Evolutionary conservation across 495 filamentous ascomycete genomes (phyloP).

Genomic region (Aspergillus haitiensis): DNA sequence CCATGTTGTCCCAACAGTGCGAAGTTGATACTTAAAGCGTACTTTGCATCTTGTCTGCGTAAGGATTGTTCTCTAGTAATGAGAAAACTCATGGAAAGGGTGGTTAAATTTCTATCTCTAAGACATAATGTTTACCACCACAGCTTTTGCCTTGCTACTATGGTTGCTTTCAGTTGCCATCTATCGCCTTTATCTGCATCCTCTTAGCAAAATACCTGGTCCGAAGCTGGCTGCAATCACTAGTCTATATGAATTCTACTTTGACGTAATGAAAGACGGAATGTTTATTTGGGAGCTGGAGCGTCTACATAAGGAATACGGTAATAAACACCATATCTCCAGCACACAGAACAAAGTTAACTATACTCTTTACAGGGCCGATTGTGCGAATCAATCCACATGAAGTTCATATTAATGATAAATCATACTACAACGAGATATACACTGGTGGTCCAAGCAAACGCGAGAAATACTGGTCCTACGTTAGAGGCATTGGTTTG

Average conservation of each 20-base stretch:
- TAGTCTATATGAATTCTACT: slow-evolving; percentile 52
- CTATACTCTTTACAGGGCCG: slow-evolving; percentile 29
- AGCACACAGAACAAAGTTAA: not conserved
- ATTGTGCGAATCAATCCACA: slow-evolving; percentile 43
- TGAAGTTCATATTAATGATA: slow-evolving; percentile 43
- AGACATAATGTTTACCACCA: too few relatives aligned
- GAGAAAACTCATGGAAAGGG: too few relatives aligned
- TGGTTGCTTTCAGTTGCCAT: not conserved
- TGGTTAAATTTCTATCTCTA: too few relatives aligned
- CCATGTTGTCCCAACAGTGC: too few relatives aligned
- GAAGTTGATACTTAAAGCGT: too few relatives aligned
- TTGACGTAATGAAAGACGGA: slow-evolving; percentile 47
- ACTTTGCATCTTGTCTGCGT: too few relatives aligned
- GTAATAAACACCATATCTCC: slow-evolving; percentile 8
- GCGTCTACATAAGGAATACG: slow-evolving; percentile 27
- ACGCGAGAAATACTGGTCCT: slow-evolving; percentile 39
- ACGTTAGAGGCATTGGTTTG: slow-evolving; percentile 27
- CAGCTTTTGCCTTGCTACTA: too few relatives aligned
- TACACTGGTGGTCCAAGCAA: slow-evolving; percentile 30
- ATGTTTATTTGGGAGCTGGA: slow-evolving; percentile 48
- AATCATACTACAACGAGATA: slow-evolving; percentile 41
- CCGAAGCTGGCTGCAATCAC: slow-evolving; percentile 48
- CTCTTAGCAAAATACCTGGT: slow-evolving; percentile 39
- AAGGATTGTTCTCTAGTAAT: too few relatives aligned
- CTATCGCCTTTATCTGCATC: slow-evolving; percentile 10